Evolutionary conservation across 495 filamentous ascomycete species (phyloP).

Genomic region (Clavariopsis aquatica): DNA sequence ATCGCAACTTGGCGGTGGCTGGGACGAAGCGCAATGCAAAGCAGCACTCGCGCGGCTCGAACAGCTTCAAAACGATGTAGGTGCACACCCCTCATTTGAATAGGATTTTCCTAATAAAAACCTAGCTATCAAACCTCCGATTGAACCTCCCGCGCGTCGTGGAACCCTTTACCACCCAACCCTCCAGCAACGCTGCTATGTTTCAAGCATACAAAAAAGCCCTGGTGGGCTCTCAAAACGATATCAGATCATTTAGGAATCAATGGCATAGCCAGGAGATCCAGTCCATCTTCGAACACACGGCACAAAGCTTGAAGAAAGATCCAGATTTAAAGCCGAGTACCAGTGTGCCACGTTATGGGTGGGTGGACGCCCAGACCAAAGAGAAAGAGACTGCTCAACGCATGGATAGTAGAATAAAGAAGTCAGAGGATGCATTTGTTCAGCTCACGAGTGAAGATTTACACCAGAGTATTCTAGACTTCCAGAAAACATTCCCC

Average conservation of each 20-base stretch:
- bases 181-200: constrained; percentile 13
- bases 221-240: constrained; percentile 13
- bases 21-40: constrained; percentile 39
- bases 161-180: constrained; percentile 21
- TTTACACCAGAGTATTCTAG: constrained; percentile 10
- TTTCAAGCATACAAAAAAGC: constrained; percentile 31
- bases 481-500: constrained; percentile 19
- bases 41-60: constrained; percentile 39
- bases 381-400: constrained; percentile 4
- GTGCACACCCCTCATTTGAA: neutral
- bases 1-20: constrained; percentile 11
- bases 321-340: constrained; percentile 19
- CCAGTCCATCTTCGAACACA: constrained; percentile 24
- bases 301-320: constrained; percentile 21
- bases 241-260: constrained; percentile 28
- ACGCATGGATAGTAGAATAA: neutral
- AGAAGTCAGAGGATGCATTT: neutral
- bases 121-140: constrained; percentile 34
- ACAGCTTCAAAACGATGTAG: constrained; percentile 33
- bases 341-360: constrained; percentile 24
- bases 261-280: constrained; percentile 28
- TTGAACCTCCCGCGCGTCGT: constrained; percentile 34
- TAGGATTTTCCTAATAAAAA: constrained; percentile 3
- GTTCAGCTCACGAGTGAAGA: constrained; percentile 10
- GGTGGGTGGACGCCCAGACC: constrained; percentile 21